phyloP scores from a whole-genome alignment of 371 early-diverging fungal species.

The Mortierella sp. region DNA sequence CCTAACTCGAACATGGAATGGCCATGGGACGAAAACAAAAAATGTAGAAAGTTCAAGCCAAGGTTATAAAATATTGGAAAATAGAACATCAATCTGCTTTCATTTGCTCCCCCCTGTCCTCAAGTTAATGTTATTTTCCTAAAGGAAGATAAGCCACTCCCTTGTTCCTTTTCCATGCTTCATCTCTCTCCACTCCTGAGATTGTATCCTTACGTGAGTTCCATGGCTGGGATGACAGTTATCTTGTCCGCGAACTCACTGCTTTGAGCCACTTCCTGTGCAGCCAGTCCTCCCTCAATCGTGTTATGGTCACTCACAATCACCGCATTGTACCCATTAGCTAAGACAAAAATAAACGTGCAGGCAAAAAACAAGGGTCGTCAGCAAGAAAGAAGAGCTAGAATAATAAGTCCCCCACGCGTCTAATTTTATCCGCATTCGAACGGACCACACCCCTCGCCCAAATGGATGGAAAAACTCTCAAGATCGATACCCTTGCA shows the following conservation, averaged over 20 bases:
- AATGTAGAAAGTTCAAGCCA: conserved; percentile 8
- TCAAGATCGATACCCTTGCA: no score
- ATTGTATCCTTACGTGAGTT: conserved; percentile 65
- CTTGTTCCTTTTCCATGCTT: no score
- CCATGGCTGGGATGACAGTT: conserved; percentile 81
- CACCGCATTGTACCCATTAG: conserved; percentile 83
- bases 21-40: neutral
- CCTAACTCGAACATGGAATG: conserved; percentile 42
- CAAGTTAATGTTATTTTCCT: neutral
- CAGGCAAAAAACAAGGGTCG: neutral
- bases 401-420: neutral
- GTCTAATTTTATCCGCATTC: neutral
- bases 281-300: conserved; percentile 74
- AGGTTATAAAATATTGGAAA: neutral
- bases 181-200: neutral
- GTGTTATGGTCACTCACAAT: conserved; percentile 85
- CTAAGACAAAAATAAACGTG: conserved; percentile 42
- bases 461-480: neutral
- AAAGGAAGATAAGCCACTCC: neutral
- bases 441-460: neutral
- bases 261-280: conserved; percentile 67
- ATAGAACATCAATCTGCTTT: conserved; percentile 15
- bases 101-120: neutral
- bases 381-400: neutral
- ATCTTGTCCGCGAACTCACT: conserved; percentile 68